Evolutionary conservation across 106 monocot species (phyloP).

Genomic region (Xerophyta viscosa): DNA sequence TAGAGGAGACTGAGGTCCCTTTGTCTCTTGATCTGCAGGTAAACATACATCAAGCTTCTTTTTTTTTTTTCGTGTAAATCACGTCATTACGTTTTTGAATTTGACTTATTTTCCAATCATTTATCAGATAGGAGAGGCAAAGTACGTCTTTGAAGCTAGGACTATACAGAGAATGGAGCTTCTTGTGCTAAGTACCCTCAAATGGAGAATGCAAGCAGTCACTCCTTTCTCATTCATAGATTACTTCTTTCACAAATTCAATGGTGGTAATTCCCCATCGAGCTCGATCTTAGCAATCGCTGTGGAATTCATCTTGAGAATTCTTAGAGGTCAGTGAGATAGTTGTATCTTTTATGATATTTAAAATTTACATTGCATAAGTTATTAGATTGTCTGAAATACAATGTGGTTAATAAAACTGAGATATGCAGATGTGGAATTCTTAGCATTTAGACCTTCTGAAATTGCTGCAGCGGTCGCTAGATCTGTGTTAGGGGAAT

Average conservation of each 20-base stretch:
- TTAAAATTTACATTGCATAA: too few relatives aligned
- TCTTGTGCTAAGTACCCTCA: slow-evolving; percentile 75
- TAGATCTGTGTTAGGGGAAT: slow-evolving; percentile 21
- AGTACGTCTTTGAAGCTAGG: slow-evolving; percentile 74
- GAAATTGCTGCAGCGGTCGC: slow-evolving; percentile 75
- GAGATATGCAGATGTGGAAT: slow-evolving; percentile 53
- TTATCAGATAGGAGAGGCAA: slow-evolving; percentile 56
- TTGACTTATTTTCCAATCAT: neutral
- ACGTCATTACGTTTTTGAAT: too few relatives aligned
- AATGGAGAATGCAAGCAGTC: slow-evolving; percentile 91
- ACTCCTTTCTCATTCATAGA: slow-evolving; percentile 92
- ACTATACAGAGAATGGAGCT: slow-evolving; percentile 98
- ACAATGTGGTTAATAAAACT: neutral
- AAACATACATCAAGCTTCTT: neutral
- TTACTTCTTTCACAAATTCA: slow-evolving; percentile 72
- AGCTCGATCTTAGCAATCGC: slow-evolving; percentile 29
- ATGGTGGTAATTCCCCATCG: slow-evolving; percentile 22
- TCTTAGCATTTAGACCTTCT: slow-evolving; percentile 65
- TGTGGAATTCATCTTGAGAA: slow-evolving; percentile 54
- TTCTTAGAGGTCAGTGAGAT: slow-evolving; percentile 53
- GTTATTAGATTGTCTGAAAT: slow-evolving; percentile 4
- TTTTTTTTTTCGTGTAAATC: too few relatives aligned
- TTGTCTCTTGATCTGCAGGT: slow-evolving; percentile 72
- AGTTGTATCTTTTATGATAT: too few relatives aligned
- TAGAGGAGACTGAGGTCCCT: slow-evolving; percentile 74